Base-by-base conservation (phyloP, 2,329 filamentous ascomycete species). In the Phialocephala subalpina region DNA sequence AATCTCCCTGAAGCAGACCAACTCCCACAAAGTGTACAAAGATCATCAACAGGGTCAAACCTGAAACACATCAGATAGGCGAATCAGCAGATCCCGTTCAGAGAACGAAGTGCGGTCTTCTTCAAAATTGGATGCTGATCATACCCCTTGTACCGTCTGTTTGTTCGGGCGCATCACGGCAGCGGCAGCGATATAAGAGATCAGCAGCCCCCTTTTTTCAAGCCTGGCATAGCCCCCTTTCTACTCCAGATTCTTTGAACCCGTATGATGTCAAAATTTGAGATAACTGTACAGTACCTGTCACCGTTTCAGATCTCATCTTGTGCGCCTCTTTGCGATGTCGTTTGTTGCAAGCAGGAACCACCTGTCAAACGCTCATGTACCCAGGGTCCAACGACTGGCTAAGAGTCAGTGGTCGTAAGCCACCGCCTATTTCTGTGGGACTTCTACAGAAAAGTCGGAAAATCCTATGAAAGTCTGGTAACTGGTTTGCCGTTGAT, bases 1-100 rank as follows among this genome's bases (percentile, higher is more conserved):
- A 35, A 22, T 33, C 25, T 18, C 12, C 33, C 27, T 20, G 22
- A 36, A 11, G 35, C 47, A 52, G 38, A 42, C 12, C 18, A 16
- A 42, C 38, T 33, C 49, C 47, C 45, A 52, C 18, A 40, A 42
- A 49, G 3, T 16, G 25, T 29, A 33, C 12, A 42, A 42, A 42
- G 49, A 53, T 53, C 49, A 53, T 11, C 22, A 27, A 33, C 12
- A 27, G 49, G 49, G 49, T 22, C 25, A 53, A 29, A 29, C 16
- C 36, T 67, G 65, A 67, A 68, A 66, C 66, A 29, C 27, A 42
- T 60, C 63, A 64, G 63, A 64, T 62, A 64, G 59, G 47, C 62
- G 59, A 67, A 66, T 58, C 42, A 53, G 60, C 53, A 53, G 60
- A 58, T 63, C 53, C 40, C 60, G 53, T 63, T 40, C 35, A 29